A percentile compares a stretch with the other conserved stretches of the same genome.
Evolutionary conservation across 768 basidiomycete species (phyloP).

Genomic region (Hortiboletus campestris): DNA sequence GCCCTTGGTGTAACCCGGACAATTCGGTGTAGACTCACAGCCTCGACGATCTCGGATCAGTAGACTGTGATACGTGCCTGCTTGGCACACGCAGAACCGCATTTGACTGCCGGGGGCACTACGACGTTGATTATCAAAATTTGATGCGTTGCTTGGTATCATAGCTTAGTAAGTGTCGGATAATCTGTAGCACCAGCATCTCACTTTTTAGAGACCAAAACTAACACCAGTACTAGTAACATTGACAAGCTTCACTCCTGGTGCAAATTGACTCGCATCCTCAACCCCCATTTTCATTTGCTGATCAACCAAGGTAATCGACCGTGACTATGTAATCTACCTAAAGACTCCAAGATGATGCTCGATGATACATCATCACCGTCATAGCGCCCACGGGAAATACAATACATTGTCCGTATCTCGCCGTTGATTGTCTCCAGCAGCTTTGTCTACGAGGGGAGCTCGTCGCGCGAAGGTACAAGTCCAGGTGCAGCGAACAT

Average conservation of each 20-base stretch:
- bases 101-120: too few relatives aligned
- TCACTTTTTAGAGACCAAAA: too few relatives aligned
- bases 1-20: neutral
- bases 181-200: too few relatives aligned
- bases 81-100: neutral
- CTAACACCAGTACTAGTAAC: too few relatives aligned
- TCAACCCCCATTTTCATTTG: neutral
- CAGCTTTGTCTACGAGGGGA: constrained; percentile 15
- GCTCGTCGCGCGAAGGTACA: constrained; percentile 30
- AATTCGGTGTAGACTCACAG: neutral
- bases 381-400: neutral
- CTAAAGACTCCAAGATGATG: neutral
- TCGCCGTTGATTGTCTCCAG: neutral
- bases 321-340: neutral
- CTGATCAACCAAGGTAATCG: neutral
- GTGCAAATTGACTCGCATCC: neutral
- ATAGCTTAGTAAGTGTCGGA: too few relatives aligned
- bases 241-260: neutral
- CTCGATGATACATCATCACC: neutral
- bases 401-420: neutral
- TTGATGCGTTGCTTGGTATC: too few relatives aligned
- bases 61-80: neutral
- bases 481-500: constrained; percentile 34
- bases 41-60: neutral
- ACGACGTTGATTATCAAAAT: too few relatives aligned